Base-by-base conservation (phyloP, 2,329 filamentous ascomycete genomes). In the Aspergillus pseudoterreus region DNA sequence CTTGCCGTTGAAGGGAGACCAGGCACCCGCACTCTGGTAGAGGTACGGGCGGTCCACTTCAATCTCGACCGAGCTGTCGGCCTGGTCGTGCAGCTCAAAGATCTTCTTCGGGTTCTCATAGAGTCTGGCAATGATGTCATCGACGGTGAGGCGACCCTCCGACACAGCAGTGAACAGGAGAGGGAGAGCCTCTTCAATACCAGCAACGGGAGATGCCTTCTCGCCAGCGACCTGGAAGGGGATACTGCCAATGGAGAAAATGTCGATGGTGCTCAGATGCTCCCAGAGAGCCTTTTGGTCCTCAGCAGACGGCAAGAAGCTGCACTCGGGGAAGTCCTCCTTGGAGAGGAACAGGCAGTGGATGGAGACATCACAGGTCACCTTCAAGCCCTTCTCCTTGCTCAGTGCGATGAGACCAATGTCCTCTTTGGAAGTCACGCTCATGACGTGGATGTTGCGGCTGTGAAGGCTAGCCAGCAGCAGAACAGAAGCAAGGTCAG, bases 311-410 rank as follows among this genome's bases (percentile, higher is more conserved):
- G 70, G 68, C 49, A 92, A 76, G 61, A 82, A 81, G 54, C 78
- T 74, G 66, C 82, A 88, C 51, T 82, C 78, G 1, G 87, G 86
- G 70, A 80, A 88, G 62, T 91, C 86, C 45, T 82, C 76, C 62
- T 84, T 85, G 4, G 85, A 85, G 21, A 92, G 77, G 76, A 90
- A 92, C 39, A 92, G 78, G 15, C 85, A 82, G 75, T 89, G 91
- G 62, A 92, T 80, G n/a, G 85, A 87, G 41, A 92, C 87, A 67
- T 92, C 88, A 70, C 88, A 92, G 19, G 88, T 91, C 42, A 92
- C 87, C 68, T 86, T 86, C 52, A 92, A 76, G n/a, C 87, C 87
- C 76, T 91, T 92, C 64, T 84, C 79, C 73, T 92, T 92, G 75
- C 86, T 85, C 27, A 92, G 79, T 6, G 87, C 83, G 63, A 92